Base-by-base conservation (phyloP, 1,284 basidiomycete species). In the Pterula multifida region DNA sequence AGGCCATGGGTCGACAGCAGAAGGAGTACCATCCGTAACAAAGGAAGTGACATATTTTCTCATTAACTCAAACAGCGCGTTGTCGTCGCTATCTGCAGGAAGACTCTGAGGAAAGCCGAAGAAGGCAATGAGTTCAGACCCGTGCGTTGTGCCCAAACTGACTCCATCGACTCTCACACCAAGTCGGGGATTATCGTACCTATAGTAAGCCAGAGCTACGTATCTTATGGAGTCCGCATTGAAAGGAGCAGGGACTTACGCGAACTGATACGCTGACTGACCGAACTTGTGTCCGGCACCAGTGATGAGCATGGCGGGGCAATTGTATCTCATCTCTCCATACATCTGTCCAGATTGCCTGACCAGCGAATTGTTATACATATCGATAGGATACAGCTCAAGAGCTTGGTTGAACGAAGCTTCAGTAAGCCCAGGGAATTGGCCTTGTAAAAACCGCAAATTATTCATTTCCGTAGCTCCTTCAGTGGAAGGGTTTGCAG, bases 281-380 rank as follows among this genome's bases (percentile, higher is more conserved):
- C 56, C 60, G 1, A 49, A 44, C 3, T 55, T 51, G 9, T 50
- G 51, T 11, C 54, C 56, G 39, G 58, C 55, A 4, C 59, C 59
- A 0, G 62, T 57, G 28, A 67, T 59, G 54, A 67, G 53, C 3
- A 53, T 54, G 15, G 66, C 63, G 3, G 62, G 62, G 52, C 67
- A 69, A 13, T 68, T 67, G 48, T 65, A 68, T 39, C 67, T 54
- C 52, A 58, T 57, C 51, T 68, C 67, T 17, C 67, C 67, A 49
- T 67, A 68, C 63, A 69, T 68, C 52, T 66, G 64, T 46, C 67
- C 65, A 6, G 60, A 65, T 52, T 68, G 67, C 15, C 63, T 57
- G 49, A 62, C 65, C 45, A 65, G 58, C 4, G 61, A 63, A 3
- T 52, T 54, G 24, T 57, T 50, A 52, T 58, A 69, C 28, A 57